Percentiles rank a stretch among this genome's conserved stretches.
Conservation (phyloP, 2,329 filamentous ascomycete genomes). For the Ascochyta clinopodiicola region DNA sequence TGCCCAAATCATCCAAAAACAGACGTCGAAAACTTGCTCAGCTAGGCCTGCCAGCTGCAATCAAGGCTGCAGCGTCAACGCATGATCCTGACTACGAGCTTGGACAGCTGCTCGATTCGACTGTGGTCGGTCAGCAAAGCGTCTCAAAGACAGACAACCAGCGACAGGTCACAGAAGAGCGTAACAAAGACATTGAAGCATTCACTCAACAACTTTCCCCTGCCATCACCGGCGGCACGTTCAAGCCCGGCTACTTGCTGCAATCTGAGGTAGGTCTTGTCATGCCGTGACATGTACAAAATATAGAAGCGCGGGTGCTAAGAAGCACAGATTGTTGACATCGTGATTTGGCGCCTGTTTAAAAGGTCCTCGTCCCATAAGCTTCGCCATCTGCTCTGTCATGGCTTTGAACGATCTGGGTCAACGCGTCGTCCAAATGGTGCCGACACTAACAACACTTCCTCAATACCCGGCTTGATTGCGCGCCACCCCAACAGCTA, state of each 20-base stretch:
- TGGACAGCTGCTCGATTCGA: slow-evolving; percentile 69
- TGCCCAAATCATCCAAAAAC: slow-evolving; percentile 70
- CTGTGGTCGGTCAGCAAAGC: slow-evolving; percentile 65
- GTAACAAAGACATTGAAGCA: slow-evolving; percentile 49
- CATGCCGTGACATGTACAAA: background rate
- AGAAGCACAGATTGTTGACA: slow-evolving; percentile 55
- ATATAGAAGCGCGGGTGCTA: slow-evolving; percentile 15
- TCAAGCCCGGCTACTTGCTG: slow-evolving; percentile 42
- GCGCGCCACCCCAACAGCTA: slow-evolving; percentile 72
- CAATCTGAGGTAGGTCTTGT: slow-evolving; percentile 53
- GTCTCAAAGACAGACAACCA: slow-evolving; percentile 49
- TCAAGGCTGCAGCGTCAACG: slow-evolving; percentile 47
- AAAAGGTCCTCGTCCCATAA: slow-evolving; percentile 60
- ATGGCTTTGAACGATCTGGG: slow-evolving; percentile 72
- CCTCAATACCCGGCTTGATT: slow-evolving; percentile 70
- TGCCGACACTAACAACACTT: slow-evolving; percentile 42
- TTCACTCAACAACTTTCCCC: slow-evolving; percentile 55
- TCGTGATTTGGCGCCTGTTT: slow-evolving; percentile 76
- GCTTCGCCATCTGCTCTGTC: slow-evolving; percentile 79
- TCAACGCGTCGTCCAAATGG: slow-evolving; percentile 33
- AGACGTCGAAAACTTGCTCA: slow-evolving; percentile 56
- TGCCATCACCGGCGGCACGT: slow-evolving; percentile 36
- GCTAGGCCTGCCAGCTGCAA: slow-evolving; percentile 27
- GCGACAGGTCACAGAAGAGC: slow-evolving; percentile 54
- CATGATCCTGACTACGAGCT: slow-evolving; percentile 50